Evolutionary conservation across 805 yeast species (phyloP).

Genomic region (Hyphopichia homilentoma): DNA sequence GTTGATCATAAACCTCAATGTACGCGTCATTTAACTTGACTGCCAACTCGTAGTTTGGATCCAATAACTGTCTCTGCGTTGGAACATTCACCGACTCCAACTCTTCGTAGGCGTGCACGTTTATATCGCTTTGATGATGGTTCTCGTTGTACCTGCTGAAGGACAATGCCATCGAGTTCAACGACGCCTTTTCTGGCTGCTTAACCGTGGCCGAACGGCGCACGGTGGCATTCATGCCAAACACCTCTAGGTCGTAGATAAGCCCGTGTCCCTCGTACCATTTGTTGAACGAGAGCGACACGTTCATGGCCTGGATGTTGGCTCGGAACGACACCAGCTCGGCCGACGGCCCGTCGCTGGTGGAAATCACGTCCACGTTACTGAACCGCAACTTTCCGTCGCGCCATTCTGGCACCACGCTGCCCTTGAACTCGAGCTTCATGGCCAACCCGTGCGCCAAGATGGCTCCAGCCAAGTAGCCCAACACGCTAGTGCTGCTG

Average conservation of each 20-base stretch:
- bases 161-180: constrained; percentile 13
- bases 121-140: constrained; percentile 30
- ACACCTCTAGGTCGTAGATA: constrained; percentile 45
- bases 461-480: constrained; percentile 31
- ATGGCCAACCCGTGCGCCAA: constrained; percentile 38
- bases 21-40: constrained; percentile 52
- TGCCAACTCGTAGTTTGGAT: constrained; percentile 30
- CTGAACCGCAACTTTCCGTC: constrained; percentile 49
- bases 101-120: constrained; percentile 21
- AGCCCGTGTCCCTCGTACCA: constrained; percentile 57
- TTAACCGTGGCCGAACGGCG: constrained; percentile 8
- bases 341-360: constrained; percentile 4
- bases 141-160: constrained; percentile 24
- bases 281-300: constrained; percentile 47
- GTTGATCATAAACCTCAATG: constrained; percentile 27
- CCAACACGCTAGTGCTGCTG: constrained; percentile 32
- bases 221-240: constrained; percentile 43
- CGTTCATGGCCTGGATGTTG: constrained; percentile 38
- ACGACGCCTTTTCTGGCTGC: constrained; percentile 1
- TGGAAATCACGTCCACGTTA: constrained; percentile 11
- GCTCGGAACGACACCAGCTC: constrained; percentile 24
- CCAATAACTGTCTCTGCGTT: constrained; percentile 13
- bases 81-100: constrained; percentile 5
- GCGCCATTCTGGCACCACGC: constrained; percentile 39
- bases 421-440: constrained; percentile 33